phyloP scores from a whole-genome alignment of 768 basidiomycete genomes.

The Dioszegia crocea region DNA sequence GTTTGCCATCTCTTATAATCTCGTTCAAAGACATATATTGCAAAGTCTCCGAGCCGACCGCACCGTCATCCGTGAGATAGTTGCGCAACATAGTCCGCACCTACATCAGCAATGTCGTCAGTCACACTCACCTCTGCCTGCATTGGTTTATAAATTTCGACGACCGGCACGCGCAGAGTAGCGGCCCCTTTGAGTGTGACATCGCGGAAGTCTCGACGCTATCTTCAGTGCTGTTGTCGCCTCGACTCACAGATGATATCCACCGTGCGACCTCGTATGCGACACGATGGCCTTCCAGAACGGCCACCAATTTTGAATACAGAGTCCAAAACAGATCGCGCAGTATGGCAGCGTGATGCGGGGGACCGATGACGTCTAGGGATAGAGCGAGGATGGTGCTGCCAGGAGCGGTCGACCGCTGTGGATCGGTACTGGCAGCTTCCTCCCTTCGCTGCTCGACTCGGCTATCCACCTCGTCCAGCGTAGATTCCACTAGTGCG shows the following conservation, averaged over 20 bases:
- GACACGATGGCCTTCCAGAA: constrained; percentile 82
- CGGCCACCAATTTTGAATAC: constrained; percentile 91
- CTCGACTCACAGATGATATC: constrained; percentile 74
- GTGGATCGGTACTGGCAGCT: not conserved
- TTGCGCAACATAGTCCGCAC: constrained; percentile 76
- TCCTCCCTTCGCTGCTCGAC: constrained; percentile 33
- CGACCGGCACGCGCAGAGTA: constrained; percentile 57
- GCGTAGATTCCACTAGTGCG: constrained; percentile 73
- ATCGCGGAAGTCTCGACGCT: constrained; percentile 91
- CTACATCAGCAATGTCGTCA: constrained; percentile 52
- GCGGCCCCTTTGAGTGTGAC: constrained; percentile 66
- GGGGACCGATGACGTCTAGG: constrained; percentile 53
- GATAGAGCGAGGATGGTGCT: constrained; percentile 53
- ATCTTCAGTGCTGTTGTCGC: constrained; percentile 5
- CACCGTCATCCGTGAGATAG: constrained; percentile 88
- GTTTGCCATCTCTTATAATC: constrained; percentile 76
- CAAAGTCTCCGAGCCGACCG: constrained; percentile 71
- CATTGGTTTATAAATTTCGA: constrained; percentile 82
- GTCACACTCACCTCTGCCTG: constrained; percentile 69
- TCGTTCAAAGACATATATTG: constrained; percentile 93
- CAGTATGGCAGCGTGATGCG: constrained; percentile 69
- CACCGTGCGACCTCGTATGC: constrained; percentile 85
- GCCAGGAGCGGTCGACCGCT: not conserved
- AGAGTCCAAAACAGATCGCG: constrained; percentile 94
- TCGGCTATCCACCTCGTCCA: constrained; percentile 87